Evolutionary conservation across 164 flowering plant species (phyloP).

Genomic region (Stephania cephalantha): DNA sequence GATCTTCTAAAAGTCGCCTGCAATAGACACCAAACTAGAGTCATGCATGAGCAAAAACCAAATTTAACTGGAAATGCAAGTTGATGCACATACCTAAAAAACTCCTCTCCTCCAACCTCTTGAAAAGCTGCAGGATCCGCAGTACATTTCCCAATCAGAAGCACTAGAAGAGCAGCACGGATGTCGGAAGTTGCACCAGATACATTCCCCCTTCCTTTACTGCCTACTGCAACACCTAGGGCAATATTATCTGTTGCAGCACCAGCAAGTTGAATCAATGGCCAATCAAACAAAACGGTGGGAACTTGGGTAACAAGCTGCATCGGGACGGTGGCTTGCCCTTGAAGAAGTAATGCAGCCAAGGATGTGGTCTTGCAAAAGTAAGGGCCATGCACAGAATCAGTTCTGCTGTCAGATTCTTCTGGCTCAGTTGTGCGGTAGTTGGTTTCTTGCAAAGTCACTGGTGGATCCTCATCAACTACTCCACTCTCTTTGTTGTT

Average conservation of each 20-base stretch:
- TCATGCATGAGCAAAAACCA: no score
- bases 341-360: slow-evolving; percentile 85
- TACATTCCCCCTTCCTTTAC: slow-evolving; percentile 92
- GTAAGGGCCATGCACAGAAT: slow-evolving; percentile 16
- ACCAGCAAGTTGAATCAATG: slow-evolving; percentile 96
- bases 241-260: slow-evolving; percentile 95
- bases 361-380: slow-evolving; percentile 65
- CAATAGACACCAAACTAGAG: slow-evolving; percentile 8
- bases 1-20: slow-evolving; percentile 92
- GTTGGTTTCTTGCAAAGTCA: slow-evolving; percentile 26
- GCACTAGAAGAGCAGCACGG: slow-evolving; percentile 84
- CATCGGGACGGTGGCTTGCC: slow-evolving; percentile 88
- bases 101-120: slow-evolving; percentile 89
- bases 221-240: slow-evolving; percentile 95
- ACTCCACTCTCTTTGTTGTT: slow-evolving; percentile 27
- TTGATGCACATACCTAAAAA: slow-evolving; percentile 56
- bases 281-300: slow-evolving; percentile 88
- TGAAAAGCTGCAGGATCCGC: slow-evolving; percentile 76
- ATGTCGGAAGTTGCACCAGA: slow-evolving; percentile 97
- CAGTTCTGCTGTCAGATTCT: slow-evolving; percentile 26
- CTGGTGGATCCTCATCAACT: slow-evolving; percentile 20
- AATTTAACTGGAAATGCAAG: not conserved
- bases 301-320: slow-evolving; percentile 88
- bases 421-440: slow-evolving; percentile 29
- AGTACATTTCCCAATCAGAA: slow-evolving; percentile 91